Conservation (phyloP, 306 rosid species). For the Alnus glutinosa region DNA sequence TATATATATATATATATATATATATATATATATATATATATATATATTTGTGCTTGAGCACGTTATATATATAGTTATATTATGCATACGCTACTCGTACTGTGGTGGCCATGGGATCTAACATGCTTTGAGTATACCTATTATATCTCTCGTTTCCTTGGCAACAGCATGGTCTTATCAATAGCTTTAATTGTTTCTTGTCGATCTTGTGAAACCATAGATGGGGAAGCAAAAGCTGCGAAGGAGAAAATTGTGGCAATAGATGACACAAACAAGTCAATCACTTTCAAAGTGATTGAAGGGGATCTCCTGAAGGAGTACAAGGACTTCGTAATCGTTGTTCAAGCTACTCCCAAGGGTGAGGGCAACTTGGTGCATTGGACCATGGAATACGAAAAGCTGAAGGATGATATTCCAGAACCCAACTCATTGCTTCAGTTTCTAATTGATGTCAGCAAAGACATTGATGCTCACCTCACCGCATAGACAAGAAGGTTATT, state of each 20-base stretch:
- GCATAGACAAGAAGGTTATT: not conserved
- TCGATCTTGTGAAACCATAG: not conserved
- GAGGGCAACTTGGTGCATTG: constrained; percentile 32
- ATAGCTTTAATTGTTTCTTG: not conserved
- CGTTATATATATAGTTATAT: too few species aligned
- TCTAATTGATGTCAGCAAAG: constrained; percentile 17
- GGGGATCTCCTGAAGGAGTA: constrained; percentile 30
- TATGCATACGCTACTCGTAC: too few species aligned
- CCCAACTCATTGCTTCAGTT: constrained; percentile 29
- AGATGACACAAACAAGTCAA: constrained; percentile 29
- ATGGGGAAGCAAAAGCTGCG: constrained; percentile 27
- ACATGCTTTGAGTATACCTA: too few species aligned
- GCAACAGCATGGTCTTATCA: not conserved
- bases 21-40: too few species aligned
- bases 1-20: too few species aligned
- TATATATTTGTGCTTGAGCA: too few species aligned
- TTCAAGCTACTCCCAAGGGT: constrained; percentile 20
- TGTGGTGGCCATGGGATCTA: too few species aligned
- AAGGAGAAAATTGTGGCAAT: constrained; percentile 39
- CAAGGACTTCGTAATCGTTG: constrained; percentile 8
- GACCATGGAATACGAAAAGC: constrained; percentile 42
- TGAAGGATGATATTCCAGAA: constrained; percentile 26
- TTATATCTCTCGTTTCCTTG: not conserved
- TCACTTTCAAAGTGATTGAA: constrained; percentile 37
- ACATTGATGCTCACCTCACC: constrained; percentile 25